phyloP scores from a whole-genome alignment of 2,329 filamentous ascomycete species.

The Dothiorella sarmentorum region DNA sequence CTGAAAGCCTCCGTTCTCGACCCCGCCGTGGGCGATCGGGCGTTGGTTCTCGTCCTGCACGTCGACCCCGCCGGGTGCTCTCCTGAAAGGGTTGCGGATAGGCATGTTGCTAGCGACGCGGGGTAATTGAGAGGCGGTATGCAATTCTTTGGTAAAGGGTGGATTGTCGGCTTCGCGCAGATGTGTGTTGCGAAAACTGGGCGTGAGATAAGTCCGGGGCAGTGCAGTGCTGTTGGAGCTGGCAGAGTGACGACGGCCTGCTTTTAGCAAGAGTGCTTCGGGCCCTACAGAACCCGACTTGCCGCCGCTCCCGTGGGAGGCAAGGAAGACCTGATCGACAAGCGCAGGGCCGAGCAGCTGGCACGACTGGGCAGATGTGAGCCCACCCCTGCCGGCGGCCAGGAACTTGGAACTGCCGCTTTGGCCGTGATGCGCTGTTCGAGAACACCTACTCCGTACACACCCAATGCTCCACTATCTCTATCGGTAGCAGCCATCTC shows the following conservation, averaged over 20 bases:
- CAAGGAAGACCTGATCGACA: constrained; percentile 10
- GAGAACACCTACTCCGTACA: background rate
- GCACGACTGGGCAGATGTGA: constrained; percentile 2
- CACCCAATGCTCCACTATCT: too few species aligned
- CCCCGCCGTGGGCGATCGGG: constrained; percentile 11
- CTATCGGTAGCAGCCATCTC: background rate
- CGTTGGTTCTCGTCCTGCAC: constrained; percentile 32
- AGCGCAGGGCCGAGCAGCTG: constrained; percentile 10
- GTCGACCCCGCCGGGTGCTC: constrained; percentile 31
- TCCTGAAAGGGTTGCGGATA: constrained; percentile 42
- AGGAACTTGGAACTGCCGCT: background rate
- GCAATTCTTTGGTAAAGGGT: background rate
- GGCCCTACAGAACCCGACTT: background rate
- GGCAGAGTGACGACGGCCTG: constrained; percentile 6
- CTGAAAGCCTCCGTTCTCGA: constrained; percentile 27
- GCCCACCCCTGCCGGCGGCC: background rate
- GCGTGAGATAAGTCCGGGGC: background rate
- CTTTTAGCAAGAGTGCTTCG: constrained; percentile 3
- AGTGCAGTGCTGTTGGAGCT: background rate
- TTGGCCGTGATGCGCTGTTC: constrained; percentile 2
- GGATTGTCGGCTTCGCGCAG: background rate
- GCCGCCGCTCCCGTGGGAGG: constrained; percentile 4
- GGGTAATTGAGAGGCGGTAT: background rate
- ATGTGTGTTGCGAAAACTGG: background rate
- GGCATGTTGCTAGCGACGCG: constrained; percentile 30